Evolutionary conservation across 2,329 filamentous ascomycete species (phyloP).

Genomic region (Macrophomina tecta): DNA sequence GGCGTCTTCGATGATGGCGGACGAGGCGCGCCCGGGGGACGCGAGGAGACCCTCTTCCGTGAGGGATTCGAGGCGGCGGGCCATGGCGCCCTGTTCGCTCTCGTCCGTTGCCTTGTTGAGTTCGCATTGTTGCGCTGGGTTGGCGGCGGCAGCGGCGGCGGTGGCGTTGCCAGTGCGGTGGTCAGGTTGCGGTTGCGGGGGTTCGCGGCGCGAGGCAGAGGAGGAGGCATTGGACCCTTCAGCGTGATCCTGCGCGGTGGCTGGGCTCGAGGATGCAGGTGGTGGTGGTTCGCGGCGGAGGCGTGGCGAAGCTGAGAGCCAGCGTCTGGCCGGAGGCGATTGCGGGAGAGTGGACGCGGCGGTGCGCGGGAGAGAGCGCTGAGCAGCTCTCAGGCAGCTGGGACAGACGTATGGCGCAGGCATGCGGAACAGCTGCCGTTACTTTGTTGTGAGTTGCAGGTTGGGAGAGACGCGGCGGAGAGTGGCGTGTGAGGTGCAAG

Average conservation of each 20-base stretch:
- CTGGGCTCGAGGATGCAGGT: conserved; percentile 31
- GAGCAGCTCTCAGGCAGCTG: conserved; percentile 47
- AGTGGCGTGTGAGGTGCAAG: too few relatives aligned
- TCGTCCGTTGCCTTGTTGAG: conserved; percentile 21
- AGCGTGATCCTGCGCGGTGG: conserved; percentile 28
- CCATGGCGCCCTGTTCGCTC: conserved; percentile 61
- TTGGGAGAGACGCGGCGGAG: background rate
- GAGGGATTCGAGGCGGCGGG: conserved; percentile 63
- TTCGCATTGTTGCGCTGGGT: background rate
- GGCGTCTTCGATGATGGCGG: conserved; percentile 65
- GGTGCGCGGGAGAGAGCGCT: conserved; percentile 27
- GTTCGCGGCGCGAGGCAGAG: too few relatives aligned
- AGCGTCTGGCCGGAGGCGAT: conserved; percentile 19
- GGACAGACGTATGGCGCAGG: conserved; percentile 40
- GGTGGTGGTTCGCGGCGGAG: conserved; percentile 34
- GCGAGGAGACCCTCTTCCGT: conserved; percentile 65
- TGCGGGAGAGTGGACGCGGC: conserved; percentile 16
- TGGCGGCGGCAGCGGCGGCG: too few relatives aligned
- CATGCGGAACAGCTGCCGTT: background rate
- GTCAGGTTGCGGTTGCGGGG: background rate
- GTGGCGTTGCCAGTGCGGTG: too few relatives aligned
- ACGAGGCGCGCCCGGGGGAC: conserved; percentile 60
- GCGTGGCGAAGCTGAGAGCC: conserved; percentile 30
- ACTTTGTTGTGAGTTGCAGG: background rate
- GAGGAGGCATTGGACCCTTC: conserved; percentile 33